Evolutionary conservation across 2,329 filamentous ascomycete species (phyloP).

Genomic region (Botrytis fragariae): DNA sequence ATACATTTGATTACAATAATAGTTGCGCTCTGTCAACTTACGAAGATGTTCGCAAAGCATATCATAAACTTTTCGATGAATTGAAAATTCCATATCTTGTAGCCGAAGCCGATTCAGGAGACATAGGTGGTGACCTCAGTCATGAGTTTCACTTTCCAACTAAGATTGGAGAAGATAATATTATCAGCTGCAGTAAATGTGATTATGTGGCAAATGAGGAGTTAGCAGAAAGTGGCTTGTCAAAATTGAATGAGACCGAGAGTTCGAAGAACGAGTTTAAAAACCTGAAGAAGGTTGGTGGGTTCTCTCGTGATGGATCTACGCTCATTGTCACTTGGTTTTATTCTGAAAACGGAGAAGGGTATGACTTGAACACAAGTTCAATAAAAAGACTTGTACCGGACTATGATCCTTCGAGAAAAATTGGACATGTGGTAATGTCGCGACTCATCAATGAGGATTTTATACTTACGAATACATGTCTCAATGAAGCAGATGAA

Average conservation of each 20-base stretch:
- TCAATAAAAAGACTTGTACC: conserved; percentile 65
- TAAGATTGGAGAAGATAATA: conserved; percentile 76
- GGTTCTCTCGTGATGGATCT: conserved; percentile 64
- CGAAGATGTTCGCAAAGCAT: conserved; percentile 67
- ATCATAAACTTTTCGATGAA: conserved; percentile 75
- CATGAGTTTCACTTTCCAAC: conserved; percentile 92
- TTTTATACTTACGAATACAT: background rate
- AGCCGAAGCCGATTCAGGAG: conserved; percentile 89
- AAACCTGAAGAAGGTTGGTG: conserved; percentile 49
- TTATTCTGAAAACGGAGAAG: conserved; percentile 25
- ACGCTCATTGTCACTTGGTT: conserved; percentile 67
- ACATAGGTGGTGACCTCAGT: conserved; percentile 89
- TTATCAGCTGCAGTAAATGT: conserved; percentile 74
- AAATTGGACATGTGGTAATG: background rate
- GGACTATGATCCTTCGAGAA: conserved; percentile 63
- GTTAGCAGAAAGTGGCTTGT: conserved; percentile 53
- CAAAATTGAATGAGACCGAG: background rate
- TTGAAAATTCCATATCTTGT: conserved; percentile 80
- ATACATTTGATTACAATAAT: conserved; percentile 78
- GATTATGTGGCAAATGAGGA: conserved; percentile 84
- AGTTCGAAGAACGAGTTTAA: background rate
- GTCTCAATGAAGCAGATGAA: background rate
- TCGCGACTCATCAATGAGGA: background rate
- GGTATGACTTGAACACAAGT: conserved; percentile 51
- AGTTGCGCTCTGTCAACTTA: conserved; percentile 79